Percentiles rank a stretch among this genome's conserved stretches.
Evolutionary conservation across 495 filamentous ascomycete species (phyloP).

Genomic region (Tetracladium marchalianum): DNA sequence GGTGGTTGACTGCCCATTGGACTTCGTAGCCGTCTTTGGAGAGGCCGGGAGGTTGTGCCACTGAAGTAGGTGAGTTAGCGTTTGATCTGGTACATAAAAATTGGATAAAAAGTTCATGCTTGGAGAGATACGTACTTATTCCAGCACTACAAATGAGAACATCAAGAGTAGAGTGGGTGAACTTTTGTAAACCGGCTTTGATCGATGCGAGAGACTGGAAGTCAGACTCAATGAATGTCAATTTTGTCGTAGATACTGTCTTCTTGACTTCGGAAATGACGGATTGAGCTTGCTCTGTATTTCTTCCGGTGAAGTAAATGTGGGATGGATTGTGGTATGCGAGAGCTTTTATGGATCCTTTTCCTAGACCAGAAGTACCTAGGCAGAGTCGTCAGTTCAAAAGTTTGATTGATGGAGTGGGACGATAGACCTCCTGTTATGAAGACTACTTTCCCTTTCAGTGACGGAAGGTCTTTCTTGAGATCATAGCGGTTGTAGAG

Average conservation of each 20-base stretch:
- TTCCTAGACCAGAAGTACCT: conserved; percentile 59
- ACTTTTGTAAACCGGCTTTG: neutral
- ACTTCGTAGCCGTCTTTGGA: conserved; percentile 46
- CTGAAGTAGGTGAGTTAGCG: too few relatives aligned
- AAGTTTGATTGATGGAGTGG: neutral
- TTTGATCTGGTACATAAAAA: too few relatives aligned
- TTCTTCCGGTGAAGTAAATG: conserved; percentile 55
- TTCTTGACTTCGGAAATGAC: conserved; percentile 2
- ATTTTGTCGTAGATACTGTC: neutral
- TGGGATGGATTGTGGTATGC: conserved; percentile 47
- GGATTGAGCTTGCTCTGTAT: conserved; percentile 13
- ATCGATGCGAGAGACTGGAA: conserved; percentile 9
- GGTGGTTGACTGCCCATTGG: conserved; percentile 56
- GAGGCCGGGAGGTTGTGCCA: too few relatives aligned
- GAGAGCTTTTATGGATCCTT: conserved; percentile 50
- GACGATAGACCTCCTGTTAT: conserved; percentile 47
- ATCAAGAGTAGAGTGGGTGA: conserved; percentile 32
- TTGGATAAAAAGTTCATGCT: conserved; percentile 24
- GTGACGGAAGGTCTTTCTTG: conserved; percentile 43
- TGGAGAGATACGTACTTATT: conserved; percentile 42
- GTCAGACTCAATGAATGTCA: conserved; percentile 12
- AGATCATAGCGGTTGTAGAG: conserved; percentile 21
- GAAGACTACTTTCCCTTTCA: conserved; percentile 47
- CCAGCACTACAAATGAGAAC: conserved; percentile 60
- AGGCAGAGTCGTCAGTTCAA: neutral